phyloP scores from a whole-genome alignment of 495 filamentous ascomycete species.

The Delitschia confertaspora region DNA sequence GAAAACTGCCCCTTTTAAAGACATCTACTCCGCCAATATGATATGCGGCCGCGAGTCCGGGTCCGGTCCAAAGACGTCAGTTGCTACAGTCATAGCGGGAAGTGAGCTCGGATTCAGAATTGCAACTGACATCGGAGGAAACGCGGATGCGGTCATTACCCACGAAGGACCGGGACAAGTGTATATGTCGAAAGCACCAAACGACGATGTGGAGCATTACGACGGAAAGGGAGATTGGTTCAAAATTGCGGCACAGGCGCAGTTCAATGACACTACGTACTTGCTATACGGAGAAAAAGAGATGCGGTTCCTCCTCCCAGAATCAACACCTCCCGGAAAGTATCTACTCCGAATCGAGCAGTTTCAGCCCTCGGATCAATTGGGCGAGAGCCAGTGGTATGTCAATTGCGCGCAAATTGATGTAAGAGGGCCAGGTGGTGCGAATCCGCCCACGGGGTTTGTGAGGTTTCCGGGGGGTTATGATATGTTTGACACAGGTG shows the following conservation, averaged over 20 bases:
- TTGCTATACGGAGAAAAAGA: not conserved
- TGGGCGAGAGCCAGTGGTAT: constrained; percentile 14
- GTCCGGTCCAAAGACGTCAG: constrained; percentile 1
- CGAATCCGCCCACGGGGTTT: constrained; percentile 2
- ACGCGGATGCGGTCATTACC: constrained; percentile 10
- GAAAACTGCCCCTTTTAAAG: constrained; percentile 16
- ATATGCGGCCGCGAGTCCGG: constrained; percentile 9
- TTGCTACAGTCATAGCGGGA: constrained; percentile 8
- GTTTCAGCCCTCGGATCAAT: constrained; percentile 1
- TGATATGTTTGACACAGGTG: not conserved
- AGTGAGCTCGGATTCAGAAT: constrained; percentile 3
- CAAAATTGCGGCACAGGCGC: constrained; percentile 7
- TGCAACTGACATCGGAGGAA: constrained; percentile 3
- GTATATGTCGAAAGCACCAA: constrained; percentile 8
- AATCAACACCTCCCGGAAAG: constrained; percentile 10
- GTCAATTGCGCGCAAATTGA: constrained; percentile 15
- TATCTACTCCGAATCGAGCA: constrained; percentile 18
- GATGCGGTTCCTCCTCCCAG: constrained; percentile 18
- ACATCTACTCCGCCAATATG: constrained; percentile 7
- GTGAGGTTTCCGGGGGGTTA: constrained; percentile 17
- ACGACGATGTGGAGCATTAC: constrained; percentile 1
- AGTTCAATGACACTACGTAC: constrained; percentile 7
- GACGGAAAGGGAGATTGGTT: constrained; percentile 15
- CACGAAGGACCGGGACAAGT: constrained; percentile 19
- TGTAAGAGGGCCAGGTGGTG: constrained; percentile 7